phyloP scores from a whole-genome alignment of 306 rosid species.

The Nissolia schottii region DNA sequence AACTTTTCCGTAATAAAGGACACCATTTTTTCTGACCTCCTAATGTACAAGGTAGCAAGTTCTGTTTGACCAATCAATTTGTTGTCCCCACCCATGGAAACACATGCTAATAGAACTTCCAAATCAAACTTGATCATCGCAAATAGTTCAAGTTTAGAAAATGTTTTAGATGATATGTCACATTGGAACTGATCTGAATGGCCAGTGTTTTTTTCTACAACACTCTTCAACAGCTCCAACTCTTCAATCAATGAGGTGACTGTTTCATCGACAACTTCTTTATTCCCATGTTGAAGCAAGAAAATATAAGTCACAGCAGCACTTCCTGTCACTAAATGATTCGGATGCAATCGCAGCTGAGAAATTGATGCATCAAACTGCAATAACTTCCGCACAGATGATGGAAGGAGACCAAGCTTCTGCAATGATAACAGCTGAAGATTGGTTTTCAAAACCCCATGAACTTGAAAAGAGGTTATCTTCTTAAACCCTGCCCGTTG shows the following conservation, averaged over 20 bases:
- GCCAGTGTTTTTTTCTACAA: conserved; percentile 39
- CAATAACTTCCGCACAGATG: conserved; percentile 68
- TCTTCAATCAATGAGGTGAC: conserved; percentile 57
- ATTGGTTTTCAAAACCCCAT: conserved; percentile 89
- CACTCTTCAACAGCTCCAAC: conserved; percentile 61
- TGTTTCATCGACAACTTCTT: conserved; percentile 77
- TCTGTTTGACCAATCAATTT: conserved; percentile 54
- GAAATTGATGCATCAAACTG: conserved; percentile 67
- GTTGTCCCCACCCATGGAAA: conserved; percentile 43
- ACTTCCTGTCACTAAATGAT: conserved; percentile 81
- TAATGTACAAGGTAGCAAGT: conserved; percentile 42
- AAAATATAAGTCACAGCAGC: conserved; percentile 88
- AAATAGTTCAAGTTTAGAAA: conserved; percentile 62
- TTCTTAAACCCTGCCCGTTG: conserved; percentile 43
- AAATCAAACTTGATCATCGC: conserved; percentile 79
- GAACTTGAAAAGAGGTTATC: conserved; percentile 67
- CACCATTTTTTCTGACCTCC: conserved; percentile 57
- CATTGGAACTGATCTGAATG: conserved; percentile 30
- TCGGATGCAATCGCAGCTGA: conserved; percentile 79
- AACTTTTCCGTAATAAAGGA: conserved; percentile 53
- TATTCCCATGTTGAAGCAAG: conserved; percentile 83
- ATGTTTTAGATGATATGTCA: conserved; percentile 33
- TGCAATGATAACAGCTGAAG: conserved; percentile 84
- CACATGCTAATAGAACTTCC: conserved; percentile 69
- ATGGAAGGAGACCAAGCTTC: conserved; percentile 71